Evolutionary conservation across 148 eudicot genomes (phyloP).

Genomic region (Limonium bicolor): DNA sequence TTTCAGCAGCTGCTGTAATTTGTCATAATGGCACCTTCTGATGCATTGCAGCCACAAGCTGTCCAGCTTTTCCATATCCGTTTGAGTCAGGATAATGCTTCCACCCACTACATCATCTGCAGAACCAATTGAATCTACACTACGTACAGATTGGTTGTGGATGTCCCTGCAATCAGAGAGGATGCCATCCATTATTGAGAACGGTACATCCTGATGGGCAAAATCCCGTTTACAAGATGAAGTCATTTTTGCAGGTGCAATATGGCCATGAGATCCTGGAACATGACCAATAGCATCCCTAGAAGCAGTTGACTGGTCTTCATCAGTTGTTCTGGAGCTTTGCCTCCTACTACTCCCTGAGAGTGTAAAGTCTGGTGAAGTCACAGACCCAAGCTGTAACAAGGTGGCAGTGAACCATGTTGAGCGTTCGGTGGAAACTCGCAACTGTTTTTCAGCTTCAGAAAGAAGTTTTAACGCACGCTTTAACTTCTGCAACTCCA

Average conservation of each 20-base stretch:
- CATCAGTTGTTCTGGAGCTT: slow-evolving; percentile 70
- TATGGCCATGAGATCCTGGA: slow-evolving; percentile 23
- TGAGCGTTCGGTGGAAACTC: slow-evolving; percentile 84
- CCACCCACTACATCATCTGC: slow-evolving; percentile 19
- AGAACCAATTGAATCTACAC: slow-evolving; percentile 15
- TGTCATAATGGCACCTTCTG: slow-evolving; percentile 81
- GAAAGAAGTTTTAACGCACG: slow-evolving; percentile 90
- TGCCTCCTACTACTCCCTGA: slow-evolving; percentile 81
- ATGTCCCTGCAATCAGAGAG: slow-evolving; percentile 23
- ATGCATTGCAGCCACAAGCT: slow-evolving; percentile 74
- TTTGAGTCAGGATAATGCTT: slow-evolving; percentile 16
- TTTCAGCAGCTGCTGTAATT: slow-evolving; percentile 64
- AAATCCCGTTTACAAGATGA: slow-evolving; percentile 28
- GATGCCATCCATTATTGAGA: slow-evolving; percentile 12
- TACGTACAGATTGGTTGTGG: slow-evolving; percentile 22
- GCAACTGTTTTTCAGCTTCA: slow-evolving; percentile 90
- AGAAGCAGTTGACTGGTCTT: slow-evolving; percentile 48
- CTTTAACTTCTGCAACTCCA: slow-evolving; percentile 74
- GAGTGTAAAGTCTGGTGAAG: slow-evolving; percentile 65
- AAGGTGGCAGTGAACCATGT: slow-evolving; percentile 99
- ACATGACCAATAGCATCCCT: slow-evolving; percentile 34
- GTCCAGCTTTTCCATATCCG: slow-evolving; percentile 39
- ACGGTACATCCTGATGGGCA: slow-evolving; percentile 18
- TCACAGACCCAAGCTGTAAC: slow-evolving; percentile 73
- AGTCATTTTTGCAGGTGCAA: slow-evolving; percentile 16